These are phyloP conservation scores for Abrus pulchellus DNA, from an alignment of 306 rosid species.

Conservation along the genomic window DNA sequence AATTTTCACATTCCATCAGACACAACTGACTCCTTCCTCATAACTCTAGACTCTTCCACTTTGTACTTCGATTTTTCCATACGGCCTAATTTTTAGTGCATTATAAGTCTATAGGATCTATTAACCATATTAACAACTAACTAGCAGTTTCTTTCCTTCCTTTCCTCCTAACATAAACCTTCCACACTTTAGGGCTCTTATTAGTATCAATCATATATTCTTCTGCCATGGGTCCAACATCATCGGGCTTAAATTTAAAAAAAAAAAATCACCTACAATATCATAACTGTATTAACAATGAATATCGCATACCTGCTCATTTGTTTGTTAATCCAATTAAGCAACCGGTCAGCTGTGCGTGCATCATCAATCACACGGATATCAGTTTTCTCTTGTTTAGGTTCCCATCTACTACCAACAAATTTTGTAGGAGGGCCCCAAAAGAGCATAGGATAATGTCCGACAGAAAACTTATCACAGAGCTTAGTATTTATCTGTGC, in stretches of 20 bases:
- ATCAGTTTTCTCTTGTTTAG: constrained; percentile 77
- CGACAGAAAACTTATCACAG: constrained; percentile 90
- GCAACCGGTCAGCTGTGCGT: constrained; percentile 83
- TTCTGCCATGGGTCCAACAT: background rate
- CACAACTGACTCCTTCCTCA: constrained; percentile 16
- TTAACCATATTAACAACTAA: no score
- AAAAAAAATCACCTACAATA: constrained; percentile 31
- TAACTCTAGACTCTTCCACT: constrained; percentile 17
- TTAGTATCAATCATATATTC: no score
- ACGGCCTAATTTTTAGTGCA: constrained; percentile 28
- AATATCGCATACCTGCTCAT: constrained; percentile 75
- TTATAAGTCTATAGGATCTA: background rate
- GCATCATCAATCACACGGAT: constrained; percentile 68
- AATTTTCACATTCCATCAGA: constrained; percentile 33
- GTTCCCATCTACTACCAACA: constrained; percentile 80
- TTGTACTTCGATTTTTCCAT: constrained; percentile 3
- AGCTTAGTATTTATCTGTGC: constrained; percentile 96
- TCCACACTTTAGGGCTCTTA: no score
- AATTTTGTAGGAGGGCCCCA: constrained; percentile 94
- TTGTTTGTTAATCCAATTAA: constrained; percentile 89
- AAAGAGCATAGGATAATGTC: constrained; percentile 94
- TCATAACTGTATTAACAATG: constrained; percentile 32
- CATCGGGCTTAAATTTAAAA: constrained; percentile 32
- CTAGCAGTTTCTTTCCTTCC: no score
- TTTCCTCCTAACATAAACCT: no score